Conservation (phyloP, 768 basidiomycete genomes). For the Gymnopilus dilepis region DNA sequence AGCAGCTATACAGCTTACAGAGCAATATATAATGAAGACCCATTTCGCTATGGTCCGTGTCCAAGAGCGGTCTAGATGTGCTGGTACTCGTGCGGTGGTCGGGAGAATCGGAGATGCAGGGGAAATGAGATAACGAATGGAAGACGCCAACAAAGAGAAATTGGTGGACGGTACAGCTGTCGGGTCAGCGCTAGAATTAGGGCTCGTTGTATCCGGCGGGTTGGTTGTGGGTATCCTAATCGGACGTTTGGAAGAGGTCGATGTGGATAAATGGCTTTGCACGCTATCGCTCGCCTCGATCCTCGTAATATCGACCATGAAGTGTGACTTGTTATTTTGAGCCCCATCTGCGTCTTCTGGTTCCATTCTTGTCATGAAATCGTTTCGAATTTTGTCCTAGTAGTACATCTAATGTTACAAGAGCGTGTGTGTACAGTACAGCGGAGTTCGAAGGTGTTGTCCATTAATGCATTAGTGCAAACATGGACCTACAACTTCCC, state of each 20-base stretch:
- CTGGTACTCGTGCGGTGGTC: not conserved
- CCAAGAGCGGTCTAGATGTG: slow-evolving; percentile 32
- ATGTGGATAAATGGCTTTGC: slow-evolving; percentile 50
- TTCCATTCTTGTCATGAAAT: not conserved
- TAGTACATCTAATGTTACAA: not conserved
- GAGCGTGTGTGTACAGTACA: slow-evolving; percentile 10
- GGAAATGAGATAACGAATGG: not conserved
- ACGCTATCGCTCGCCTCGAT: slow-evolving; percentile 43
- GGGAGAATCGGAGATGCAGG: slow-evolving; percentile 4
- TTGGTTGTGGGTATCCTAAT: slow-evolving; percentile 27
- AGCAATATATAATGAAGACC: slow-evolving; percentile 43
- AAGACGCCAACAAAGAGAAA: not conserved
- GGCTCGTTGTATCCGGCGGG: not conserved
- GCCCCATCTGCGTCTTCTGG: not conserved
- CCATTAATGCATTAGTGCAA: not conserved
- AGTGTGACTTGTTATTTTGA: not conserved
- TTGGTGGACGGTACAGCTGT: not conserved
- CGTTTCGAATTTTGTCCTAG: not conserved
- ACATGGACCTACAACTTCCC: slow-evolving; percentile 20
- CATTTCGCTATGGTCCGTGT: slow-evolving; percentile 37
- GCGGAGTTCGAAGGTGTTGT: slow-evolving; percentile 22
- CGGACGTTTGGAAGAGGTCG: slow-evolving; percentile 46
- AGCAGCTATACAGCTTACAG: slow-evolving; percentile 44
- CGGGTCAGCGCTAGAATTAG: not conserved
- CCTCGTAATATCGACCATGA: slow-evolving; percentile 28